Percentiles rank a stretch among this genome's conserved stretches.
Evolutionary conservation across 2,329 filamentous ascomycete genomes (phyloP).

Genomic region (Cryphonectria carpinicola): DNA sequence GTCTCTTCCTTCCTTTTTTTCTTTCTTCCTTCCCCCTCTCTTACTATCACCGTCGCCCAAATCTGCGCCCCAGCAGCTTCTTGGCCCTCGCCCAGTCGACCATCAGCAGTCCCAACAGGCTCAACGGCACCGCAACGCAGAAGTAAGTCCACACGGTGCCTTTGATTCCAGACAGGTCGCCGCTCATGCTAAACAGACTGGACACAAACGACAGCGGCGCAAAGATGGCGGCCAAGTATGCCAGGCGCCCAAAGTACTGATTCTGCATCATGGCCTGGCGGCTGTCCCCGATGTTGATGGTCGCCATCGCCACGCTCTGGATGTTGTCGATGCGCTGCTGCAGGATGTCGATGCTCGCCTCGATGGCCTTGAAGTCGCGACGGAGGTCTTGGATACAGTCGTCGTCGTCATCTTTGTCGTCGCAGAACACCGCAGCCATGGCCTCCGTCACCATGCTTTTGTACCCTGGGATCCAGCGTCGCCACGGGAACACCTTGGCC

Average conservation of each 20-base stretch:
- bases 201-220: conserved; percentile 6
- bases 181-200: conserved; percentile 2
- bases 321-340: conserved; percentile 5
- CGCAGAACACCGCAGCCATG: conserved; percentile 2
- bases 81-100: background rate
- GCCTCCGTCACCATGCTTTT: background rate
- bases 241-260: conserved; percentile 1
- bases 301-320: conserved; percentile 3
- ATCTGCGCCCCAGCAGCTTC: background rate
- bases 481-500: background rate
- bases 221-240: background rate
- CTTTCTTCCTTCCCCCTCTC: background rate
- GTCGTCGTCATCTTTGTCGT: background rate
- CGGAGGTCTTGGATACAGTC: background rate
- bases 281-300: conserved; percentile 1
- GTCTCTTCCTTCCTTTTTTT: background rate
- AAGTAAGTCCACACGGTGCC: background rate
- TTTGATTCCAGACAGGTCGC: background rate
- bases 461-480: background rate
- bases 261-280: conserved; percentile 3
- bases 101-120: background rate
- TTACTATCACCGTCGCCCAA: background rate
- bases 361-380: background rate
- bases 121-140: background rate
- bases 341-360: background rate